A percentile compares a stretch with the other conserved stretches of the same genome.
Conservation (phyloP, 78 protist genomes). For the Guillardia theta region DNA sequence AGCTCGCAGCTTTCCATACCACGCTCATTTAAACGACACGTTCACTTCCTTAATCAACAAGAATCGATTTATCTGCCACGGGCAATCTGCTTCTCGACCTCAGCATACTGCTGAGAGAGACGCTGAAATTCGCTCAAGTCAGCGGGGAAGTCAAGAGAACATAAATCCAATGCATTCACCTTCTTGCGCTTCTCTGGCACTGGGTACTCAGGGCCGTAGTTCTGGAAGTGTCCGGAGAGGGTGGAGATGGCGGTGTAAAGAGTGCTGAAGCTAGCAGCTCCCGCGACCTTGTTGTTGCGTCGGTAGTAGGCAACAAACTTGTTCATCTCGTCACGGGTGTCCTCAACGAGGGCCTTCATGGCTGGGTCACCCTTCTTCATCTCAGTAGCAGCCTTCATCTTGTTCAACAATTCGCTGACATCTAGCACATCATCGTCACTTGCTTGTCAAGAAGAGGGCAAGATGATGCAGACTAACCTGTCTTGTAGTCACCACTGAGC, state of each 20-base stretch:
- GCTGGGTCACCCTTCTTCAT: neutral
- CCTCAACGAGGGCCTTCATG: neutral
- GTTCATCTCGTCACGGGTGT: neutral
- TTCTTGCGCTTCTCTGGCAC: conserved; percentile 37
- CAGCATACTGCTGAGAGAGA: conserved; percentile 18
- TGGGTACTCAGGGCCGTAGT: conserved; percentile 24
- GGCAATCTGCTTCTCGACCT: conserved; percentile 20
- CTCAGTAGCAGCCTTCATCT: neutral
- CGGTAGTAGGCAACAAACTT: neutral
- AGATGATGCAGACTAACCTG: neutral
- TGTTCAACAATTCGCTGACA: neutral
- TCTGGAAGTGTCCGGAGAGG: conserved; percentile 26
- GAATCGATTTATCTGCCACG: neutral
- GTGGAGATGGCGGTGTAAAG: conserved; percentile 4
- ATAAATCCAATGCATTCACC: neutral
- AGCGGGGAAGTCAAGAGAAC: neutral
- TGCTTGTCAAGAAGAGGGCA: neutral
- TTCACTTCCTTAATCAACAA: no score
- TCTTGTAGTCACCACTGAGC: neutral
- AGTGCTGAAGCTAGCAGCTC: conserved; percentile 18
- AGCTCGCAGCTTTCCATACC: no score
- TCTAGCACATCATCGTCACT: neutral
- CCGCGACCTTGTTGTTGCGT: conserved; percentile 25
- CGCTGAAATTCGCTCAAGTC: neutral
- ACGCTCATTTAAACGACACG: no score